Conservation (phyloP, 2,329 filamentous ascomycete genomes). For the Trichoderma sp. region DNA sequence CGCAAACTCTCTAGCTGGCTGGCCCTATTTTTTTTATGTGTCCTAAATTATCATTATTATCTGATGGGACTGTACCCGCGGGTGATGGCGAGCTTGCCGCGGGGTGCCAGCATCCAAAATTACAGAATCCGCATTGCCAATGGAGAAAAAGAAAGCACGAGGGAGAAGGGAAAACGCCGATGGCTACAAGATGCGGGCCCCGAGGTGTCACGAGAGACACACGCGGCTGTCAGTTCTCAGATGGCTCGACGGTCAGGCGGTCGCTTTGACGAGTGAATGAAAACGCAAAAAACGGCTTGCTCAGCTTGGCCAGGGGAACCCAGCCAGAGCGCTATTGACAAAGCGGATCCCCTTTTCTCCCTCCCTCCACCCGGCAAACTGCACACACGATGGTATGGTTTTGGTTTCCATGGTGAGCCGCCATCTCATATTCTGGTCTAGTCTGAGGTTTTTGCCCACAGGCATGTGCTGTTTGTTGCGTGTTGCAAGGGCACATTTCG, state of each 20-base stretch:
- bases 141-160: not conserved
- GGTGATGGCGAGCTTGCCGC: not conserved
- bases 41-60: not conserved
- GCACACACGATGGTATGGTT: not conserved
- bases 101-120: not conserved
- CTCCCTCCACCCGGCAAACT: not conserved
- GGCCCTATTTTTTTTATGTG: not conserved
- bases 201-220: not conserved
- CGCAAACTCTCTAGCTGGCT: not conserved
- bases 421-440: not conserved
- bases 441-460: not conserved
- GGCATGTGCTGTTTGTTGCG: not conserved
- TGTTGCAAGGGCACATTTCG: not conserved
- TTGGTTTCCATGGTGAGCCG: not conserved
- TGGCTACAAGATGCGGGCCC: not conserved
- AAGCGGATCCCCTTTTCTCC: not conserved
- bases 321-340: conserved; percentile 19
- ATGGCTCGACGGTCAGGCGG: conserved; percentile 14
- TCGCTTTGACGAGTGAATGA: not conserved
- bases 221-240: conserved; percentile 9
- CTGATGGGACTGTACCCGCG: not conserved
- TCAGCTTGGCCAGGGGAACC: conserved; percentile 18
- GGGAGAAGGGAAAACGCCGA: not conserved
- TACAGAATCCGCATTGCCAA: not conserved
- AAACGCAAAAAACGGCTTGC: not conserved